These are phyloP conservation scores for Schrenkiella parvula DNA, from an alignment of 345 rosid genomes.

Conservation along the genomic window DNA sequence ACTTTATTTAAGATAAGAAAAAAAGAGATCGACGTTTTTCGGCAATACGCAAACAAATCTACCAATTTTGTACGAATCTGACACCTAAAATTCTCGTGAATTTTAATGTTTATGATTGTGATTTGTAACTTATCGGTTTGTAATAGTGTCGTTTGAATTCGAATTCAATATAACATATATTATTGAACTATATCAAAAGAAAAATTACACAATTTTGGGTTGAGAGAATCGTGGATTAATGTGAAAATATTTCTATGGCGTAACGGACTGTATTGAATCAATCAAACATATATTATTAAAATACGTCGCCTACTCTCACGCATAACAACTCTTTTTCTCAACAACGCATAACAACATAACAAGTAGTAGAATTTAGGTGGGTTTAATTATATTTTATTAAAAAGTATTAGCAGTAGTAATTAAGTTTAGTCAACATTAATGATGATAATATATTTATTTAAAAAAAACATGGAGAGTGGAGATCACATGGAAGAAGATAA, in stretches of 20 bases:
- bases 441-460: not conserved
- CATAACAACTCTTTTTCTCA: not conserved
- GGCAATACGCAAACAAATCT: too few species aligned
- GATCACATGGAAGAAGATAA: slow-evolving; percentile 25
- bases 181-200: too few species aligned
- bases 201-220: not conserved
- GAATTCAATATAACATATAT: too few species aligned
- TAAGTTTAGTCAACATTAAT: slow-evolving; percentile 2
- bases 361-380: not conserved
- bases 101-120: too few species aligned
- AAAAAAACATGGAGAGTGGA: slow-evolving; percentile 14
- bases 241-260: not conserved
- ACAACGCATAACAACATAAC: not conserved
- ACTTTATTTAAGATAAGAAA: not conserved
- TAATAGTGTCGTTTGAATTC: too few species aligned
- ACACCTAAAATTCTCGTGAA: too few species aligned
- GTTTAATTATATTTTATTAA: not conserved
- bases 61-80: too few species aligned
- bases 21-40: not conserved
- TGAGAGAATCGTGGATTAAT: not conserved
- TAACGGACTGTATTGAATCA: not conserved
- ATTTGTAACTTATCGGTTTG: too few species aligned
- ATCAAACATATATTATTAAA: not conserved
- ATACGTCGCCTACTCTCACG: not conserved
- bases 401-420: not conserved